These are phyloP conservation scores for Spinacia oleracea DNA, from an alignment of 179 eudicot species.

Conservation along the genomic window DNA sequence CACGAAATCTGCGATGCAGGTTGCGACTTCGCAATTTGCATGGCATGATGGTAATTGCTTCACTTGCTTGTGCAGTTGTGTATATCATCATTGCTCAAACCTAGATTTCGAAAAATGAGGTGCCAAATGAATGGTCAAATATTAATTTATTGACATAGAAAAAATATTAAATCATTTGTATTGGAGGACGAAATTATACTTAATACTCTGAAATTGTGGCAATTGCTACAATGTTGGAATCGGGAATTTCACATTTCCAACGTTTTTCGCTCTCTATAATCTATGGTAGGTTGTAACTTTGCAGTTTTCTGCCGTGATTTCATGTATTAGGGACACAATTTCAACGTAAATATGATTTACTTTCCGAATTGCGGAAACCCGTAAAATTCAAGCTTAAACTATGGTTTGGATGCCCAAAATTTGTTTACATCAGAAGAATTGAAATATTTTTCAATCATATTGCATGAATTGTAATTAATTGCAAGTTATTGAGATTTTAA, in stretches of 20 bases:
- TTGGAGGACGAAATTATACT: background rate
- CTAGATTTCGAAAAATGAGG: background rate
- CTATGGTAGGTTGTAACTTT: background rate
- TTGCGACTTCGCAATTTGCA: background rate
- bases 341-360: background rate
- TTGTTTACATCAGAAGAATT: too few relatives aligned
- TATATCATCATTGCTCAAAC: background rate
- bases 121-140: background rate
- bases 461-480: background rate
- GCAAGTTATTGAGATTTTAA: background rate
- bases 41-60: slow-evolving; percentile 1
- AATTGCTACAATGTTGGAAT: background rate
- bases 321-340: background rate
- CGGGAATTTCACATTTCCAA: background rate
- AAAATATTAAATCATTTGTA: background rate
- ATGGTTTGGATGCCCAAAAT: background rate
- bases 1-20: background rate
- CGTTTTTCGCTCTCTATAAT: background rate
- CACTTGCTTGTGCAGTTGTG: background rate
- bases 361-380: background rate
- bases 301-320: background rate
- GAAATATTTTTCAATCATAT: too few relatives aligned
- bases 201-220: background rate
- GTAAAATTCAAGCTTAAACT: background rate
- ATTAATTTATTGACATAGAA: background rate